Evolutionary conservation across 331 rosid genomes (phyloP).

Genomic region (Telfairia occidentalis): DNA sequence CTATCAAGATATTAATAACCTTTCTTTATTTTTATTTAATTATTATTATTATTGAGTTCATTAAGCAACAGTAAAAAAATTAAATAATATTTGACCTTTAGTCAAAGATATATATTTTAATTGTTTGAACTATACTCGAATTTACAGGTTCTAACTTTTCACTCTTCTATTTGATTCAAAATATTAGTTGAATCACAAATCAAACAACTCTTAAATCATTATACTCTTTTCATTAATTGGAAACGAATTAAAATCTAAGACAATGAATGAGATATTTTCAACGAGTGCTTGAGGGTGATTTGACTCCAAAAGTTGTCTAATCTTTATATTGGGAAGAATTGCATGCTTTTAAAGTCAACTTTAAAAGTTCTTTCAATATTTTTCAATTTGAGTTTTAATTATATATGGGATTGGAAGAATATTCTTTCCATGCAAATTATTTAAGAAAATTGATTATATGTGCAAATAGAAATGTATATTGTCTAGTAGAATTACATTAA

Average conservation of each 20-base stretch:
- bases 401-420: background rate
- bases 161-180: no score
- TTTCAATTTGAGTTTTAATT: background rate
- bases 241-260: background rate
- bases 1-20: no score
- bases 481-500: background rate
- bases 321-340: background rate
- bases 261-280: background rate
- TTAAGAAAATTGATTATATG: background rate
- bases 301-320: background rate
- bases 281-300: background rate
- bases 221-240: background rate
- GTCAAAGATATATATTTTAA: no score
- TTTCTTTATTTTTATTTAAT: no score
- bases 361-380: background rate
- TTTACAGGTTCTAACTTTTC: no score
- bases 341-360: background rate
- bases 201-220: no score
- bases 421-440: constrained; percentile 3
- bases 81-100: no score
- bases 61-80: no score
- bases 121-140: no score
- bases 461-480: background rate
- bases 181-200: no score
- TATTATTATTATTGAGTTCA: no score